Conservation (phyloP, 1,284 basidiomycete species). For the Tilletiaria anomala region DNA sequence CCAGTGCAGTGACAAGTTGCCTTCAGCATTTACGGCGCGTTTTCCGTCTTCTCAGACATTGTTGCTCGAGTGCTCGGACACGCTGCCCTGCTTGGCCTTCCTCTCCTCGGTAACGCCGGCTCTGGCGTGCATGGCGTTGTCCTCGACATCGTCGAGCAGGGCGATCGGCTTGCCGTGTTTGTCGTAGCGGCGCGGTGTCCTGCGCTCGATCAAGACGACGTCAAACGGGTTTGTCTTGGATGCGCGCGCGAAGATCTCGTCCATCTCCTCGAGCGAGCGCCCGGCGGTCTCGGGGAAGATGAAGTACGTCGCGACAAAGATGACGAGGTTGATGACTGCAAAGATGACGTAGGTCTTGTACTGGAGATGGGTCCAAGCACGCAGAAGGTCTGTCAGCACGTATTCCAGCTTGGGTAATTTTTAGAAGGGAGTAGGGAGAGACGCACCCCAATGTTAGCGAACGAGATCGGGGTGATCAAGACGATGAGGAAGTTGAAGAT, state of each 20-base stretch:
- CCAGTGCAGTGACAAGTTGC: too few relatives aligned
- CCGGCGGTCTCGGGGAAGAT: constrained; percentile 39
- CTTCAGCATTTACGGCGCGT: too few relatives aligned
- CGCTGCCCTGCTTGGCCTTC: too few relatives aligned
- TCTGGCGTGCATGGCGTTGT: too few relatives aligned
- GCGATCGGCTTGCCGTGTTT: background rate
- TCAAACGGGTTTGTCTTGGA: constrained; percentile 22
- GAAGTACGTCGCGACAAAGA: constrained; percentile 42
- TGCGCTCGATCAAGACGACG: constrained; percentile 22
- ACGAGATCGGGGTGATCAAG: constrained; percentile 12
- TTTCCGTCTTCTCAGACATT: too few relatives aligned
- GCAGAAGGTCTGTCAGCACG: constrained; percentile 40
- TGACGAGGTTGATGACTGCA: constrained; percentile 37
- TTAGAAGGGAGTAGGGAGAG: too few relatives aligned
- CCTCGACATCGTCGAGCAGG: too few relatives aligned
- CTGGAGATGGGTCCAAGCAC: constrained; percentile 47
- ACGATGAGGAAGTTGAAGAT: constrained; percentile 42
- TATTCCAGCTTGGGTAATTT: constrained; percentile 3
- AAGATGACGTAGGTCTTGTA: constrained; percentile 40
- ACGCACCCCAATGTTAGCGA: too few relatives aligned
- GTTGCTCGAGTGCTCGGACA: too few relatives aligned
- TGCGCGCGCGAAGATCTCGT: constrained; percentile 19
- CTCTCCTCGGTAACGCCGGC: too few relatives aligned
- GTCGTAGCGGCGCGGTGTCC: constrained; percentile 30
- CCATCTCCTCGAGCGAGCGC: constrained; percentile 28